Conservation (phyloP, 768 basidiomycete genomes). For the Roridomyces roridus region DNA sequence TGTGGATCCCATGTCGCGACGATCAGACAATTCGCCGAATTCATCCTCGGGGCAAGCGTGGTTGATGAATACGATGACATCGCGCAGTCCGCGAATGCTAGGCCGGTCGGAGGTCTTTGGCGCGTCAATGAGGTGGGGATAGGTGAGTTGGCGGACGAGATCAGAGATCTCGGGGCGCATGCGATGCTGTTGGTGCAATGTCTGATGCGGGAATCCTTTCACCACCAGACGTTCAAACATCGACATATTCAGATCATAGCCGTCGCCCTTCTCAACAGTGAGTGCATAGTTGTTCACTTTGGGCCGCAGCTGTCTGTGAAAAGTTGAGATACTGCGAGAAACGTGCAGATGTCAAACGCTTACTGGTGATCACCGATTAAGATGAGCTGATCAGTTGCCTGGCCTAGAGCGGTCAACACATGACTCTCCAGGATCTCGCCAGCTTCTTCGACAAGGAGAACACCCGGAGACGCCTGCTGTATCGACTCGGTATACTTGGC, state of each 20-base stretch:
- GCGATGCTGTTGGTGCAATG: constrained; percentile 56
- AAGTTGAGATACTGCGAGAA: not conserved
- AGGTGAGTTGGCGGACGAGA: constrained; percentile 65
- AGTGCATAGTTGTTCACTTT: constrained; percentile 70
- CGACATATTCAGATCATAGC: constrained; percentile 69
- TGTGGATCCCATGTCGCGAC: constrained; percentile 49
- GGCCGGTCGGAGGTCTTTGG: constrained; percentile 41
- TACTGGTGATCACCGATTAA: constrained; percentile 79
- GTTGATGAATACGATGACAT: constrained; percentile 67
- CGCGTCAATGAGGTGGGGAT: constrained; percentile 45
- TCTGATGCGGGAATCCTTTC: constrained; percentile 65
- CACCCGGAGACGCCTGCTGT: constrained; percentile 49
- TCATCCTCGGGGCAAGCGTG: constrained; percentile 64
- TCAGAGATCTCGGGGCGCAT: constrained; percentile 79
- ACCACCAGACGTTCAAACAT: constrained; percentile 72
- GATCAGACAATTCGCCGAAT: constrained; percentile 33
- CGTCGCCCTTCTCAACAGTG: constrained; percentile 71
- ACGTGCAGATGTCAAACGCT: constrained; percentile 21
- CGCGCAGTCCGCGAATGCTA: constrained; percentile 57
- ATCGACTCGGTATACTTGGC: constrained; percentile 62
- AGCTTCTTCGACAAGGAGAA: constrained; percentile 69
- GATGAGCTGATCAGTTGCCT: constrained; percentile 55
- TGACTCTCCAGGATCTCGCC: constrained; percentile 77
- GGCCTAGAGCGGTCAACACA: constrained; percentile 60
- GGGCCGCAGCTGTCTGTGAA: constrained; percentile 67